Conservation (phyloP, 805 yeast species). For the Schizosaccharomyces japonicus region DNA sequence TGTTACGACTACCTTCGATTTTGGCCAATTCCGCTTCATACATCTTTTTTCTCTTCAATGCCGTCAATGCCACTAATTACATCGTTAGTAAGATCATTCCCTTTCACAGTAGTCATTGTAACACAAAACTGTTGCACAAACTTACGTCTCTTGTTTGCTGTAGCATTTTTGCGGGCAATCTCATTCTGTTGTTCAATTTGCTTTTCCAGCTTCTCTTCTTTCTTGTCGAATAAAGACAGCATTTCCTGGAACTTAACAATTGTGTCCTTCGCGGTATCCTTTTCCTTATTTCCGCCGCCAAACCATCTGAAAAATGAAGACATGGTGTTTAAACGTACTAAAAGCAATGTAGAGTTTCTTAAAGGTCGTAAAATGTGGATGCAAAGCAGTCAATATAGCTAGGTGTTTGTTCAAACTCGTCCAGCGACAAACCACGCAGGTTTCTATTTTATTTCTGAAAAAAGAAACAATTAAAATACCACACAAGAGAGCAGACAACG, state of each 20-base stretch:
- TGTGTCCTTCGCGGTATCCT: slow-evolving; percentile 78
- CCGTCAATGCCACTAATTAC: slow-evolving; percentile 44
- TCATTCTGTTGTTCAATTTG: slow-evolving; percentile 65
- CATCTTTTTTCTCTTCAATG: slow-evolving; percentile 69
- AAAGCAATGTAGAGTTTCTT: too few species aligned
- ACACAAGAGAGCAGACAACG: too few species aligned
- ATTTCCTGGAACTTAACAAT: slow-evolving; percentile 76
- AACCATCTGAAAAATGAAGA: not conserved
- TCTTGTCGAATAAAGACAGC: slow-evolving; percentile 63
- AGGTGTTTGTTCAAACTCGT: too few species aligned
- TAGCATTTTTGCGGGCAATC: slow-evolving; percentile 53
- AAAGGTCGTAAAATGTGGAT: too few species aligned
- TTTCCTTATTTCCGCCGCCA: slow-evolving; percentile 16
- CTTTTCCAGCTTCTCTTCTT: slow-evolving; percentile 53
- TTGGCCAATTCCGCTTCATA: slow-evolving; percentile 55
- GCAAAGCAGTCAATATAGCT: too few species aligned
- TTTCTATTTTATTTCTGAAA: too few species aligned
- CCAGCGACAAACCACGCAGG: too few species aligned
- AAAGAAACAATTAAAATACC: too few species aligned
- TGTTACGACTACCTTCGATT: slow-evolving; percentile 67
- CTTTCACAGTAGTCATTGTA: not conserved
- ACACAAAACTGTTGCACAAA: not conserved
- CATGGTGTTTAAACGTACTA: not conserved
- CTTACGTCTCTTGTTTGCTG: slow-evolving; percentile 32
- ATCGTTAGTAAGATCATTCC: not conserved